Percentiles rank a stretch among this genome's conserved stretches.
Conservation (phyloP, 2,329 filamentous ascomycete genomes). For the Trichoderma polysporum region DNA sequence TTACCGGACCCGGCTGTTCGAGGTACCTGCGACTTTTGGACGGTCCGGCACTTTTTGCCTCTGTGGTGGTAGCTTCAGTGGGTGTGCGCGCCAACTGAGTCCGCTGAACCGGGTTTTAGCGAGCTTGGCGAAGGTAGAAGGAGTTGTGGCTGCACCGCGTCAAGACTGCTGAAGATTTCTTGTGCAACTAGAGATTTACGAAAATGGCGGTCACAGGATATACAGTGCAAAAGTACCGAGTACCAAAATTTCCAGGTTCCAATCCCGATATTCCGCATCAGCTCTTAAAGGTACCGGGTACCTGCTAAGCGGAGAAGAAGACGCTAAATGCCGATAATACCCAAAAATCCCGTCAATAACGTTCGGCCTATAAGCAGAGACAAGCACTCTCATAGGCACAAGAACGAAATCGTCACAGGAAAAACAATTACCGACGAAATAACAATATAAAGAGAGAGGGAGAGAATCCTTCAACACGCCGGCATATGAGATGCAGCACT, state of each 20-base stretch:
- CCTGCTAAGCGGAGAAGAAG: not conserved
- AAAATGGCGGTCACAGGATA: not conserved
- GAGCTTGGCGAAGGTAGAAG: not conserved
- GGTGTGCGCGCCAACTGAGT: not conserved
- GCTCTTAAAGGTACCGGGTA: not conserved
- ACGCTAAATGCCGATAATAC: constrained; percentile 3
- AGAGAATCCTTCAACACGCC: not conserved
- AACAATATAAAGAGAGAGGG: not conserved
- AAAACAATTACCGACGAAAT: not conserved
- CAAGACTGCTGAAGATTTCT: not conserved
- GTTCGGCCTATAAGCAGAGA: not conserved
- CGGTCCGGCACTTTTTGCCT: no score
- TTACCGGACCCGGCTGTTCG: not conserved
- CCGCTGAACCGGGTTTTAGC: not conserved
- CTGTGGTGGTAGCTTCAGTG: not conserved
- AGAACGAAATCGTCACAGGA: not conserved
- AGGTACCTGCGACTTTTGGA: not conserved
- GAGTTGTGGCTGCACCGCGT: not conserved
- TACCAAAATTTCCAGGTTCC: not conserved
- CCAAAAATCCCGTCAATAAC: constrained; percentile 6
- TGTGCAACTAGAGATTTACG: no score
- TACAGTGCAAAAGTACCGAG: not conserved
- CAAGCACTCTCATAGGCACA: not conserved
- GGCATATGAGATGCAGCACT: not conserved
- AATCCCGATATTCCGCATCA: not conserved